Base-by-base conservation (phyloP, 2,329 filamentous ascomycete genomes). In the Ilyonectria destructans region DNA sequence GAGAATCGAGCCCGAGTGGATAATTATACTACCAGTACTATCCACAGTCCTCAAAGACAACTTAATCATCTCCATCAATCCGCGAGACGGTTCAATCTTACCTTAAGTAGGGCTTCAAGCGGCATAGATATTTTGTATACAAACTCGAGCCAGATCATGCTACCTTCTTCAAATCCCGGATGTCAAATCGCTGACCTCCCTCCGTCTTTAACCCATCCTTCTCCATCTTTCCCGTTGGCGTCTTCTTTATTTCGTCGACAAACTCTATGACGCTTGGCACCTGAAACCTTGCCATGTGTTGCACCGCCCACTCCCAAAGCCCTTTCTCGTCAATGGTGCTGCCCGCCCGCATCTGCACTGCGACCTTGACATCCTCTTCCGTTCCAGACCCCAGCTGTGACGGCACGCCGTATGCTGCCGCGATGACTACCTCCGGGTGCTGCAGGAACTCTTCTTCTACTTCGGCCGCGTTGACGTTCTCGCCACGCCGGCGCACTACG, bases 401-500 rank as follows among this genome's bases (percentile, higher is more conserved):
- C 8, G 48, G 48, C 15, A 51, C 26, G 7, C 56, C 56, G 10
- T 33, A 65, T 12, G 62, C 57, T 7, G 56, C 62, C 23, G 56
- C 57, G 21, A 65, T 60, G n/a, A 65, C 43, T 8, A 65, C 62
- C 15, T 65, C 62, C 4, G 62, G 62, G 29, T 65, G 62, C 23
- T 65, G 56, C n/a, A 65, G 19, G 29, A 65, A 65, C 26, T 65
- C 62, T n/a, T 65, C 62, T 46, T 60, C 57, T 3, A 65, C 62
- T n/a, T 65, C 62, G 2, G 40, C 60, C 9, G 62, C 62, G 40
- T 65, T 65, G 43, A 65, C 26, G 8, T 65, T 65, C 37, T 60
- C 62, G 12, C 62, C 62, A n/a, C 57, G 62, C 7, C 62, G 62
- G 6, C 62, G 62, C 5, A 65, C 37, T 10, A 65, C 49, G 49